Conservation (phyloP, 805 yeast genomes). For the Candida adriatica region DNA sequence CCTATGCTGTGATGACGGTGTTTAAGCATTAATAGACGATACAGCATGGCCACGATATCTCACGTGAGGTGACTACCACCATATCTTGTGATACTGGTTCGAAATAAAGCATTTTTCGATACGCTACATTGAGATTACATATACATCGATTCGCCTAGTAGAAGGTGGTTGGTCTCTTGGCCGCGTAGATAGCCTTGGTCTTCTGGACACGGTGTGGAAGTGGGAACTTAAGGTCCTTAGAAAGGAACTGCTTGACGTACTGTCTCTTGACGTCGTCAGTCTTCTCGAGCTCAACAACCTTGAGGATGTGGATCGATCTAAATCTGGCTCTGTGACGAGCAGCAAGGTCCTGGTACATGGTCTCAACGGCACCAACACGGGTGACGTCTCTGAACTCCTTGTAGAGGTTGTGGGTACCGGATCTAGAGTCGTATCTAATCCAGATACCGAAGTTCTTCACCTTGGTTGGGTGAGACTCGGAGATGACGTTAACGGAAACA, state of each 20-base stretch:
- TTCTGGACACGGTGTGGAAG: conserved; percentile 98
- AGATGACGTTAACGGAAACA: conserved; percentile 84
- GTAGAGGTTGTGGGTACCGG: conserved; percentile 99
- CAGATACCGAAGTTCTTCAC: conserved; percentile 99
- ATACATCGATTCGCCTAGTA: conserved; percentile 79
- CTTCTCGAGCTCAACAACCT: conserved; percentile 98
- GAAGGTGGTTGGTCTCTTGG: conserved; percentile 95
- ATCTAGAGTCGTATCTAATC: conserved; percentile 99
- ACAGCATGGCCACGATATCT: too few species aligned
- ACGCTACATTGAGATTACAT: too few species aligned
- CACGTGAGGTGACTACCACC: not conserved
- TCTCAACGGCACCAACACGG: conserved; percentile 98
- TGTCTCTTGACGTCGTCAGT: conserved; percentile 98
- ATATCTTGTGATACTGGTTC: too few species aligned
- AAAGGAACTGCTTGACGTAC: conserved; percentile 94
- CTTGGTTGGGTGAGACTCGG: conserved; percentile 96
- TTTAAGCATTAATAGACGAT: too few species aligned
- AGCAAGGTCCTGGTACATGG: conserved; percentile 99
- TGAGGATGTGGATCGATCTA: conserved; percentile 98
- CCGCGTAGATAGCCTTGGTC: conserved; percentile 79
- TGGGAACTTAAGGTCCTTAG: conserved; percentile 98
- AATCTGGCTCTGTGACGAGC: conserved; percentile 99
- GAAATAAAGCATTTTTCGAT: too few species aligned
- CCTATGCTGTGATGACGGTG: conserved; percentile 40
- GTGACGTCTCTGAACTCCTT: conserved; percentile 99